A percentile compares a stretch with the other conserved stretches of the same genome.
Conservation (phyloP, 2,329 filamentous ascomycete species). For the Aspergillus quadrilineatus region DNA sequence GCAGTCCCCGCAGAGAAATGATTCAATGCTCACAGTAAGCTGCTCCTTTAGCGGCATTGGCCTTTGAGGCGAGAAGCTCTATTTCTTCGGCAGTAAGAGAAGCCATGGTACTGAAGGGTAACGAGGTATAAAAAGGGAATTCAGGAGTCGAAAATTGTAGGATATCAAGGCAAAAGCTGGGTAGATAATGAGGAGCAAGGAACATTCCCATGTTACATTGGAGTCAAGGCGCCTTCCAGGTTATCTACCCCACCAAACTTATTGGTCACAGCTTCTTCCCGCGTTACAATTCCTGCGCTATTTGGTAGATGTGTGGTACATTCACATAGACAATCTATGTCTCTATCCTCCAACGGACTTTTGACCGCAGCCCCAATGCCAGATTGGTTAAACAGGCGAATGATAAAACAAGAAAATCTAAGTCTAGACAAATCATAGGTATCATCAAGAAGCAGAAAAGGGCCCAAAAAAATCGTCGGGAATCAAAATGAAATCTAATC, state of each 20-base stretch:
- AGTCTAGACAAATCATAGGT: slow-evolving; percentile 18
- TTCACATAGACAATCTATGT: slow-evolving; percentile 4
- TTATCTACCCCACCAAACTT: not conserved
- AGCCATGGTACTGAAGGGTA: slow-evolving; percentile 21
- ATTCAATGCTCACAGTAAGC: slow-evolving; percentile 69
- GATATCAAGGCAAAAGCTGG: not conserved
- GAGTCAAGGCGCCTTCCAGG: not conserved
- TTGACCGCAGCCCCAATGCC: slow-evolving; percentile 16
- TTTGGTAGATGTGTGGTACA: not conserved
- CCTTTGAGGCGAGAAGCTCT: slow-evolving; percentile 59
- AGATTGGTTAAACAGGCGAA: slow-evolving; percentile 17
- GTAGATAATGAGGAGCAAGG: not conserved
- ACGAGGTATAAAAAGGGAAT: not conserved
- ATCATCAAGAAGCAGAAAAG: slow-evolving; percentile 18
- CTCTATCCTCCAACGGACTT: slow-evolving; percentile 1
- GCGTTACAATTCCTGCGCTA: too few species aligned
- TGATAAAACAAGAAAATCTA: slow-evolving; percentile 14
- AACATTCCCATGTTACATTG: not conserved
- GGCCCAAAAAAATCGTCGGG: not conserved
- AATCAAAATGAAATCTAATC: not conserved
- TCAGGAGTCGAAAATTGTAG: not conserved
- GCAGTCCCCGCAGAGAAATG: not conserved
- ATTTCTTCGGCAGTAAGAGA: slow-evolving; percentile 64
- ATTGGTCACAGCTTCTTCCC: not conserved
- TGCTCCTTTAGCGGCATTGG: slow-evolving; percentile 68